These are phyloP conservation scores for Kodamaea anthophila DNA, from an alignment of 1,139 yeast species.

Conservation along the genomic window DNA sequence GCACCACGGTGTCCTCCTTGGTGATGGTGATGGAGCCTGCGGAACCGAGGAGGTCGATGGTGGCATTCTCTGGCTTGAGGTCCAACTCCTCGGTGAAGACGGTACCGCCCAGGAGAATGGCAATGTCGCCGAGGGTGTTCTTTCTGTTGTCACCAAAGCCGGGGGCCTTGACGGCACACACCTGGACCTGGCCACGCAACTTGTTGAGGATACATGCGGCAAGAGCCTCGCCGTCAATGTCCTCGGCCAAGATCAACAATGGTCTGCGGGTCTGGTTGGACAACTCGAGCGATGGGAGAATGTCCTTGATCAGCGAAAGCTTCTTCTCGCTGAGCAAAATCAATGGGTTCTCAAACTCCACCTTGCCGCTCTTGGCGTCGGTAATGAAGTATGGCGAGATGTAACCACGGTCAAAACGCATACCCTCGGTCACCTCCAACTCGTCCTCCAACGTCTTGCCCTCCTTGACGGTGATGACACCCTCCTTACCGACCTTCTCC, in stretches of 20 bases:
- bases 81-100: slow-evolving; percentile 98
- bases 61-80: slow-evolving; percentile 94
- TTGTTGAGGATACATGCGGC: slow-evolving; percentile 98
- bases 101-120: slow-evolving; percentile 94
- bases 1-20: slow-evolving; percentile 93
- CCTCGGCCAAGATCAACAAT: slow-evolving; percentile 90
- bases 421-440: slow-evolving; percentile 97
- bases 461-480: slow-evolving; percentile 95
- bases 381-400: slow-evolving; percentile 98
- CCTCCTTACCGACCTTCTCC: slow-evolving; percentile 99
- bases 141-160: slow-evolving; percentile 99
- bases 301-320: slow-evolving; percentile 86
- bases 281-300: slow-evolving; percentile 89
- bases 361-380: slow-evolving; percentile 93
- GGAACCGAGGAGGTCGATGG: slow-evolving; percentile 85
- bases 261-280: slow-evolving; percentile 97
- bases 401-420: slow-evolving; percentile 98
- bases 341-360: slow-evolving; percentile 94
- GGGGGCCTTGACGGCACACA: slow-evolving; percentile 98
- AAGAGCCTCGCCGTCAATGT: slow-evolving; percentile 96
- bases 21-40: slow-evolving; percentile 92
- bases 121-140: slow-evolving; percentile 95
- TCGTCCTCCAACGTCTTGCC: slow-evolving; percentile 97
- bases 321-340: slow-evolving; percentile 90
- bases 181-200: slow-evolving; percentile 98